Conservation (phyloP, 108 stramenopile species). For the Parietichytrium sp. region DNA sequence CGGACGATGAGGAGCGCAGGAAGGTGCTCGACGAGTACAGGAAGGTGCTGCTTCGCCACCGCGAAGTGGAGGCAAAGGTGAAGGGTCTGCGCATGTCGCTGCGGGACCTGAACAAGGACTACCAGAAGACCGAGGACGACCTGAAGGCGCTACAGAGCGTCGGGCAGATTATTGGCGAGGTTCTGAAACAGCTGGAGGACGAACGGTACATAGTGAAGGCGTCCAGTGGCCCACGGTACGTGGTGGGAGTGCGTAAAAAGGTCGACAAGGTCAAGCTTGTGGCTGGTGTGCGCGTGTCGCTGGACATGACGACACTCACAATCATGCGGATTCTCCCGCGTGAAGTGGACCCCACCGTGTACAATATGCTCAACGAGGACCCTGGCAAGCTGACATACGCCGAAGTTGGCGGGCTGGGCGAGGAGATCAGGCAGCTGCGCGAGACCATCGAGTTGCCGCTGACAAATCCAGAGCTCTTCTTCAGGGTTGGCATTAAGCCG, state of each 20-base stretch:
- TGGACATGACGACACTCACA: slow-evolving; percentile 99
- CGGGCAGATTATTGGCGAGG: slow-evolving; percentile 96
- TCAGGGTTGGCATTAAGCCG: slow-evolving; percentile 95
- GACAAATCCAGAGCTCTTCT: slow-evolving; percentile 96
- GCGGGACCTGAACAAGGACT: slow-evolving; percentile 76
- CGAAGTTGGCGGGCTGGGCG: slow-evolving; percentile 91
- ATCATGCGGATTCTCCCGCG: slow-evolving; percentile 95
- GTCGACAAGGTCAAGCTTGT: slow-evolving; percentile 80
- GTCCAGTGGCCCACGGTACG: slow-evolving; percentile 87
- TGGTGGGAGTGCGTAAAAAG: slow-evolving; percentile 87
- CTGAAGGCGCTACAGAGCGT: slow-evolving; percentile 83
- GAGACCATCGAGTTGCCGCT: slow-evolving; percentile 97
- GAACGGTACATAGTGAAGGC: slow-evolving; percentile 99
- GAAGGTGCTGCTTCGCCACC: slow-evolving; percentile 84
- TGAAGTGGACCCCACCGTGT: slow-evolving; percentile 97
- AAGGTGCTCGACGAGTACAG: slow-evolving; percentile 85
- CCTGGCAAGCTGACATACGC: slow-evolving; percentile 80
- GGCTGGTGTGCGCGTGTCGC: slow-evolving; percentile 89
- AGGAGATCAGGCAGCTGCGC: slow-evolving; percentile 93
- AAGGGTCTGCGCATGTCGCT: slow-evolving; percentile 85
- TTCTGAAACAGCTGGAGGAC: slow-evolving; percentile 85
- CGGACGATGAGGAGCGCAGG: slow-evolving; percentile 68
- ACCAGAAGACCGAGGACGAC: slow-evolving; percentile 95
- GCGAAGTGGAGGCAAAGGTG: slow-evolving; percentile 82
- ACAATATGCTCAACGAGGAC: slow-evolving; percentile 96